Base-by-base conservation (phyloP, 495 filamentous ascomycete species). In the Penicillium psychrofluorescens region DNA sequence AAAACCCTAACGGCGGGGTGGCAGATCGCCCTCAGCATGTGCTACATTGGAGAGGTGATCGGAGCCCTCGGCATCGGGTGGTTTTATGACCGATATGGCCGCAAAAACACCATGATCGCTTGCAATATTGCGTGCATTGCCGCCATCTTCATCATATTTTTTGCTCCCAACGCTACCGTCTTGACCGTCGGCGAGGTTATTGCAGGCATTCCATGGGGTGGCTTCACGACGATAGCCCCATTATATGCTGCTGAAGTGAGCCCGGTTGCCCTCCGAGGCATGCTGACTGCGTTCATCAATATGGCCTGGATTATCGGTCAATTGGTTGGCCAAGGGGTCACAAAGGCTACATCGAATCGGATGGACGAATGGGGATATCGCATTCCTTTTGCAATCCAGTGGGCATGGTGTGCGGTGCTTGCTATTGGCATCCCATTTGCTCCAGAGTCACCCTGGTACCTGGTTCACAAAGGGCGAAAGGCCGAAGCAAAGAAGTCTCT, bases 401-500 rank as follows among this genome's bases (percentile, higher is more conserved):
- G 84, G 84, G 77, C 84, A 59, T 86, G 83, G 78, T 80, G 82
- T 0, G 61, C 80, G 1, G 80, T 83, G 7, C 72, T 88, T 7
- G 70, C 81, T 27, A 64, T 82, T 36, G 77, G 77, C 37, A 75
- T 82, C 49, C 67, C 68, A 40, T 71, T 84, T 14, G 81, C 81
- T 0, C 85, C 85, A 5, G 85, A 89, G 58, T 76, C 70, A 1
- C 85, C 85, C 0, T 88, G 81, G 83, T 86, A 83, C 81, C 74
- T 84, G 4, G 78, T 88, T 38, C 74, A 83, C 5, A 76, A 74
- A 54, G 83, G 78, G 0, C 69, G 68, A 13, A 61, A 71, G 29
- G 76, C 78, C 7, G 72, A 80, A 13, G 83, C 84, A 5, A 78
- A 79, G 49, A 56, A 62, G 11, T 66, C 79, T 8, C 59, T 88